Evolutionary conservation across 768 basidiomycete genomes (phyloP).

Genomic region (Lentinula sp.): DNA sequence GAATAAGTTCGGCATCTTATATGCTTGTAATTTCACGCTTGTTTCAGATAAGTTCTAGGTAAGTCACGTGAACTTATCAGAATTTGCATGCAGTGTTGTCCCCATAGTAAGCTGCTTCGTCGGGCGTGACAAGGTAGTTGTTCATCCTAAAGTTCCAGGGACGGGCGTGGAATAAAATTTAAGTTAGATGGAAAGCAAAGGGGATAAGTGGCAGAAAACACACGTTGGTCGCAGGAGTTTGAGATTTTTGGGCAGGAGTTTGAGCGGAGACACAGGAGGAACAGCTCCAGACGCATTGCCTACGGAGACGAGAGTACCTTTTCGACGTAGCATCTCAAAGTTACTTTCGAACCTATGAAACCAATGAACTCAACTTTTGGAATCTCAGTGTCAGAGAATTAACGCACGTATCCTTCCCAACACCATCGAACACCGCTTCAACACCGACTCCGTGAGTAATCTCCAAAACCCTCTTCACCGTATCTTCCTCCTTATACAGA

Average conservation of each 20-base stretch:
- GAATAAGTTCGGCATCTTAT: too few species aligned
- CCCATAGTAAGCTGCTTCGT: constrained; percentile 66
- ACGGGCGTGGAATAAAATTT: background rate
- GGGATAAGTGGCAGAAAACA: constrained; percentile 15
- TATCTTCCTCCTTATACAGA: constrained; percentile 70
- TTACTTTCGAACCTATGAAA: constrained; percentile 62
- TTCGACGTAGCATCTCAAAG: constrained; percentile 76
- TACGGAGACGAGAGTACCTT: constrained; percentile 85
- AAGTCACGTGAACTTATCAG: too few species aligned
- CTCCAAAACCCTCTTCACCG: constrained; percentile 66
- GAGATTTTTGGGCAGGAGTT: constrained; percentile 76
- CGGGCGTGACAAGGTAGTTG: constrained; percentile 69
- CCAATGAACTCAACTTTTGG: background rate
- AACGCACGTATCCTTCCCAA: constrained; percentile 89
- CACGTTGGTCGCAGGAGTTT: constrained; percentile 75
- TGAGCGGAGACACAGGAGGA: constrained; percentile 67
- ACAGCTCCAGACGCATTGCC: constrained; percentile 91
- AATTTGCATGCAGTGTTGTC: too few species aligned
- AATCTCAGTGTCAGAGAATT: background rate
- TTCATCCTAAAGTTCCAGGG: constrained; percentile 37
- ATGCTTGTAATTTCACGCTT: too few species aligned
- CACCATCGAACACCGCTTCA: constrained; percentile 88
- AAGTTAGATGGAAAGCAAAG: background rate
- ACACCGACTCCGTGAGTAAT: constrained; percentile 81
- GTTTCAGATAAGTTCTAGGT: too few species aligned